phyloP scores from a whole-genome alignment of 164 flowering plant genomes.

The Cinnamomum micranthum region DNA sequence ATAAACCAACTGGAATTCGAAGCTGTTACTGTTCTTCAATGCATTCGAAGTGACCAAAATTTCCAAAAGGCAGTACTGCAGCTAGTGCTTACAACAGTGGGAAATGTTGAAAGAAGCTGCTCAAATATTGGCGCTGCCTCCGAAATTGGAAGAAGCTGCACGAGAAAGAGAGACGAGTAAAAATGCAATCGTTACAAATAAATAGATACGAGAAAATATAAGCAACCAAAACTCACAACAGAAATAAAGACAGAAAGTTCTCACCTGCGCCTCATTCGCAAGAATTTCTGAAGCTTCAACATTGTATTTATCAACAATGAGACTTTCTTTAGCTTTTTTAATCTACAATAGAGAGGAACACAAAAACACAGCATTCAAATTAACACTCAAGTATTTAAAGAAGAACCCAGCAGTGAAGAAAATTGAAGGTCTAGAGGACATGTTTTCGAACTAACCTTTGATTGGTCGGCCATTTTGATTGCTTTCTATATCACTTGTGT shows the following conservation, averaged over 20 bases:
- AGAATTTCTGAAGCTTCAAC: constrained; percentile 50
- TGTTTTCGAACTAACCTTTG: too few relatives aligned
- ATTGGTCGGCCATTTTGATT: too few relatives aligned
- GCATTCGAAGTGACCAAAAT: not conserved
- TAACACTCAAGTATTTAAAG: not conserved
- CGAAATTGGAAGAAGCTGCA: constrained; percentile 63
- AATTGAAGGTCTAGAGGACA: too few relatives aligned
- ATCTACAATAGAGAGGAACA: constrained; percentile 7
- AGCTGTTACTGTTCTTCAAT: not conserved
- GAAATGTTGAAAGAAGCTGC: constrained; percentile 70
- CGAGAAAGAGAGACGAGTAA: not conserved
- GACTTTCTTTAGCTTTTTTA: constrained; percentile 18
- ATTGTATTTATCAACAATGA: constrained; percentile 36
- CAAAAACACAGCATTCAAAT: not conserved
- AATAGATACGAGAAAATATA: not conserved
- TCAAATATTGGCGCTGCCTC: constrained; percentile 85
- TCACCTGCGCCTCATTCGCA: constrained; percentile 49
- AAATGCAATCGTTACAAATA: not conserved
- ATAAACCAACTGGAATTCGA: too few relatives aligned
- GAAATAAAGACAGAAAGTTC: not conserved
- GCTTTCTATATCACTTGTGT: too few relatives aligned
- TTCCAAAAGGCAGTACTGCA: not conserved
- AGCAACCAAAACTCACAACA: not conserved
- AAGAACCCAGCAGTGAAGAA: too few relatives aligned
- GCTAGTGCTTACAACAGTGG: constrained; percentile 67